These are phyloP conservation scores for Calocybe cyanea DNA, from an alignment of 768 basidiomycete species.

Conservation along the genomic window DNA sequence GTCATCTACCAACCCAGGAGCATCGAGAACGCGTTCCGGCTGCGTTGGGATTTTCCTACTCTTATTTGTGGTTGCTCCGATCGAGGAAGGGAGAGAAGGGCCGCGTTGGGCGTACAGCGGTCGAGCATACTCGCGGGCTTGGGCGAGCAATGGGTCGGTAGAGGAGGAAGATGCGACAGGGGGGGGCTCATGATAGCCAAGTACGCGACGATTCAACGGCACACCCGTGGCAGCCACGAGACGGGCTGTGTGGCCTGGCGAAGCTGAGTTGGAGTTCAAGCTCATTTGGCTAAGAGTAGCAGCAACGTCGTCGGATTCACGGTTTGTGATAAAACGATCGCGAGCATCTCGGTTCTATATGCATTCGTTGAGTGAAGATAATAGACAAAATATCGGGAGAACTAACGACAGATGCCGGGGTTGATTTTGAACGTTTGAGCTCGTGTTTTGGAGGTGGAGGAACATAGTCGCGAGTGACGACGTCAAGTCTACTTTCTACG, in stretches of 20 bases:
- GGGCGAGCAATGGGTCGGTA: constrained; percentile 68
- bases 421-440: constrained; percentile 70
- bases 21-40: constrained; percentile 93
- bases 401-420: constrained; percentile 49
- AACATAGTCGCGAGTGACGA: constrained; percentile 73
- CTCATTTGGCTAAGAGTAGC: constrained; percentile 64
- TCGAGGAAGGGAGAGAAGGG: constrained; percentile 59
- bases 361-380: constrained; percentile 1
- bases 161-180: constrained; percentile 58
- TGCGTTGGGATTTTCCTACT: constrained; percentile 80
- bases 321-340: constrained; percentile 71
- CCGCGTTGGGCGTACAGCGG: constrained; percentile 70
- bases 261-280: constrained; percentile 53
- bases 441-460: constrained; percentile 66
- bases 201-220: constrained; percentile 73
- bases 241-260: constrained; percentile 76
- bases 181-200: constrained; percentile 86
- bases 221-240: constrained; percentile 75
- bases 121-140: constrained; percentile 73
- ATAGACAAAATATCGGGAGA: not conserved
- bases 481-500: constrained; percentile 71
- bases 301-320: constrained; percentile 51
- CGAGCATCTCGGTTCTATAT: constrained; percentile 46
- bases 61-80: constrained; percentile 61
- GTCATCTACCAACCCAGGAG: constrained; percentile 90